Evolutionary conservation across 345 rosid genomes (phyloP).

Genomic region (Melastoma malabathricum): DNA sequence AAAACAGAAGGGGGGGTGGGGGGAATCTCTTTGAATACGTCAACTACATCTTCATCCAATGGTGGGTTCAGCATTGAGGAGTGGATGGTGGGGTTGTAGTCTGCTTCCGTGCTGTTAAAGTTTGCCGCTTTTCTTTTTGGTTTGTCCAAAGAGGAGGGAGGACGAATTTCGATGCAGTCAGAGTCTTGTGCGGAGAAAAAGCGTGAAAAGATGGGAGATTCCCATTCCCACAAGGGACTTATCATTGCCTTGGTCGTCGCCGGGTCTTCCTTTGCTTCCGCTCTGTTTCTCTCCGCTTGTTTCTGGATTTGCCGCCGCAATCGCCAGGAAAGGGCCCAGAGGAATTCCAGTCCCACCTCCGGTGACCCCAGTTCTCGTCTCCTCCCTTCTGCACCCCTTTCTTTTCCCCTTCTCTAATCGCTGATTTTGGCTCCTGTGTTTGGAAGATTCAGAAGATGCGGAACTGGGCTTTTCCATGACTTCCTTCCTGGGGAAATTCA

Average conservation of each 20-base stretch:
- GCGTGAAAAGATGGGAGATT: conserved; percentile 17
- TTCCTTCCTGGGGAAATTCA: conserved; percentile 40
- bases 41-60: too few relatives aligned
- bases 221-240: conserved; percentile 25
- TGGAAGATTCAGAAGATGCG: conserved; percentile 22
- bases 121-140: not conserved
- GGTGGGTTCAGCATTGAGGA: too few relatives aligned
- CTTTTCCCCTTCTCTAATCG: not conserved
- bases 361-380: conserved; percentile 17
- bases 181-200: conserved; percentile 6
- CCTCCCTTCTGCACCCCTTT: not conserved
- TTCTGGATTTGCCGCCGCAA: conserved; percentile 39
- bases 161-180: not conserved
- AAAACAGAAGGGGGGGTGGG: too few relatives aligned
- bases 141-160: too few relatives aligned
- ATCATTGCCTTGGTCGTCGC: conserved; percentile 39
- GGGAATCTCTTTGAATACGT: too few relatives aligned
- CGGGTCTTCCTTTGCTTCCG: conserved; percentile 34
- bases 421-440: not conserved
- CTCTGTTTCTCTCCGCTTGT: conserved; percentile 27
- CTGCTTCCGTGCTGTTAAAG: conserved; percentile 1
- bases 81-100: too few relatives aligned
- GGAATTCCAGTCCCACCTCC: conserved; percentile 25
- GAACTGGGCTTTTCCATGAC: conserved; percentile 37
- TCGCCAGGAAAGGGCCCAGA: conserved; percentile 24